A percentile compares a stretch with the other conserved stretches of the same genome.
Conservation (phyloP, 1,284 basidiomycete species). For the Ceratobasidium sp. region DNA sequence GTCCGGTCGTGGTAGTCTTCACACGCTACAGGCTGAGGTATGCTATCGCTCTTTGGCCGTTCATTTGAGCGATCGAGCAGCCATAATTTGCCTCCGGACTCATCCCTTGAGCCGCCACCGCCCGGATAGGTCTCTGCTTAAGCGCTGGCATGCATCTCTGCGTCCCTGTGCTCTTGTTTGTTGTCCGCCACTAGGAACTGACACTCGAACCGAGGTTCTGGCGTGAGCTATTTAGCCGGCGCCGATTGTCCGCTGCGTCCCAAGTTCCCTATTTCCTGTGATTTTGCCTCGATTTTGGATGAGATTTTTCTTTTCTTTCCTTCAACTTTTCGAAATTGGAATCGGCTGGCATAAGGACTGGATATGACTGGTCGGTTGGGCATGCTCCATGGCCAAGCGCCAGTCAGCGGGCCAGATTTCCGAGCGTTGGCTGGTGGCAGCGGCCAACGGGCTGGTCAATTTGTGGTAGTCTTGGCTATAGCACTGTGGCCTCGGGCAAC, state of each 20-base stretch:
- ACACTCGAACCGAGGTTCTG: neutral
- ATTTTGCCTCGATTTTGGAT: neutral
- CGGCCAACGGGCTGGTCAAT: neutral
- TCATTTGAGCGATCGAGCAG: neutral
- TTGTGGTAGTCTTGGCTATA: neutral
- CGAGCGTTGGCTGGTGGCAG: neutral
- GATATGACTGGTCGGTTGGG: neutral
- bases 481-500: neutral
- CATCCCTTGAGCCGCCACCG: neutral
- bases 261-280: neutral
- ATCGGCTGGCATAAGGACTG: neutral
- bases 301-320: neutral
- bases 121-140: neutral
- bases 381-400: neutral
- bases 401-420: conserved; percentile 3
- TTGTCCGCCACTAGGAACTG: neutral
- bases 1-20: conserved; percentile 4
- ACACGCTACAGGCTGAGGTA: neutral
- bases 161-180: neutral
- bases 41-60: neutral
- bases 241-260: conserved; percentile 12
- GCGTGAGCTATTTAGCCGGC: neutral
- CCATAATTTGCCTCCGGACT: neutral
- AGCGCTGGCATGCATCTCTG: neutral
- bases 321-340: neutral